Conservation (phyloP, 768 basidiomycete genomes). For the Mycena vulgaris region DNA sequence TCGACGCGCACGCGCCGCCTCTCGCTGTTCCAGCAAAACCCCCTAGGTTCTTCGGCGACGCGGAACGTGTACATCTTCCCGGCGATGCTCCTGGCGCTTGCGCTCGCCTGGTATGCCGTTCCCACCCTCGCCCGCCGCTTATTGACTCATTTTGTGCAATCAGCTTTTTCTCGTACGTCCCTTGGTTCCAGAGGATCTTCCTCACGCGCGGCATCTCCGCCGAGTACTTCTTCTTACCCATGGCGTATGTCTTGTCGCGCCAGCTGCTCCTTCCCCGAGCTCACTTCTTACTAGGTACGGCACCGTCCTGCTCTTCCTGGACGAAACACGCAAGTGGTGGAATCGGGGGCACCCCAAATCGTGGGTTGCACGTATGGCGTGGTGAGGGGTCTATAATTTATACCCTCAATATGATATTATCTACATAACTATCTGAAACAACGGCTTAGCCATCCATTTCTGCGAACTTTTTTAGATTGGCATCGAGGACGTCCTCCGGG, state of each 20-base stretch:
- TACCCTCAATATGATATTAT: too few relatives aligned
- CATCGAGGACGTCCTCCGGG: background rate
- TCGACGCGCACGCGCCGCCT: conserved; percentile 69
- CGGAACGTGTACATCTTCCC: conserved; percentile 63
- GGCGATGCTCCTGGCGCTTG: conserved; percentile 60
- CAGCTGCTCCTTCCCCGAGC: too few relatives aligned
- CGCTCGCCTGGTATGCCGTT: conserved; percentile 63
- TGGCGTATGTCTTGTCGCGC: conserved; percentile 51
- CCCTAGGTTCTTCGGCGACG: conserved; percentile 43
- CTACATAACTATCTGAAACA: too few relatives aligned
- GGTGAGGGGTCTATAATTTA: conserved; percentile 16
- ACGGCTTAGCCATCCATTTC: too few relatives aligned
- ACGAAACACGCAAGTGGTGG: conserved; percentile 41
- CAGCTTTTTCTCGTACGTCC: conserved; percentile 58
- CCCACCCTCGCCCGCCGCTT: conserved; percentile 53
- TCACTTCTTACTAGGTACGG: conserved; percentile 19
- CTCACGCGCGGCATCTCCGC: conserved; percentile 61
- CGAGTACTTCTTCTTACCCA: conserved; percentile 67
- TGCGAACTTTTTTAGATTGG: background rate
- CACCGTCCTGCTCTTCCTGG: conserved; percentile 23
- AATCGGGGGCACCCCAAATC: conserved; percentile 39
- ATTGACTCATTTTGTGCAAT: conserved; percentile 26
- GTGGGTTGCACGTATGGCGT: conserved; percentile 37
- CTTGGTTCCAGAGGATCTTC: conserved; percentile 67
- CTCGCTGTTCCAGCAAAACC: conserved; percentile 70